Evolutionary conservation across 192 early-diverging fungal species (phyloP).

Genomic region (Glomus cerebriforme): DNA sequence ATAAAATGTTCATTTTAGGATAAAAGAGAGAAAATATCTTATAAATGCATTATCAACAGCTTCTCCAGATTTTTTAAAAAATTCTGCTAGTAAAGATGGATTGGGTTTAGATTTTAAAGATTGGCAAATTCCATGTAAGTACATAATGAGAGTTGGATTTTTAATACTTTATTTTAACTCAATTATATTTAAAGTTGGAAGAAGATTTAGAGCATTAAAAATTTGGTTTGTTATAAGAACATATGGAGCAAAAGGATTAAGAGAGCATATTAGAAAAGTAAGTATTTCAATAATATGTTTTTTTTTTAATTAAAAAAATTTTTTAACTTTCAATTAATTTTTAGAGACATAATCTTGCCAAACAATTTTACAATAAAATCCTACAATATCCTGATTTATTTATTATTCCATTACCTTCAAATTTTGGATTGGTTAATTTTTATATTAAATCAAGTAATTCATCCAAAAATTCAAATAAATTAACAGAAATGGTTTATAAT

Average conservation of each 20-base stretch:
- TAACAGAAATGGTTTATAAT: background rate
- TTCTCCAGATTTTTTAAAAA: background rate
- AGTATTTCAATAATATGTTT: background rate
- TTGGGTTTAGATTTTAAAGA: slow-evolving; percentile 7
- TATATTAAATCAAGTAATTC: slow-evolving; percentile 38
- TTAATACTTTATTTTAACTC: background rate
- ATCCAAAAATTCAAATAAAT: background rate
- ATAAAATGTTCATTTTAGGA: background rate
- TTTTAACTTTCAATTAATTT: background rate
- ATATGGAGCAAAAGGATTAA: slow-evolving; percentile 14
- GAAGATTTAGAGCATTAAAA: slow-evolving; percentile 11
- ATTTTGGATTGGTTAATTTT: slow-evolving; percentile 52
- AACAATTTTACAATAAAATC: slow-evolving; percentile 43
- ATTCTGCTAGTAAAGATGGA: slow-evolving; percentile 5
- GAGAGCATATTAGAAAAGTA: slow-evolving; percentile 11
- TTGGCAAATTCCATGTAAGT: slow-evolving; percentile 9
- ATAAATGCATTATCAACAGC: background rate
- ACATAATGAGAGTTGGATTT: background rate
- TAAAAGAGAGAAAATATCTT: background rate
- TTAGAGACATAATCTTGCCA: slow-evolving; percentile 35
- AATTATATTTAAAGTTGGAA: background rate
- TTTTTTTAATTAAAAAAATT: background rate
- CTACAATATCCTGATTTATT: slow-evolving; percentile 44
- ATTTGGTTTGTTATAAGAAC: slow-evolving; percentile 18
- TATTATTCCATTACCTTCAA: slow-evolving; percentile 43